phyloP scores from a whole-genome alignment of 169 alveolate genomes.

The Miamiensis avidus region DNA sequence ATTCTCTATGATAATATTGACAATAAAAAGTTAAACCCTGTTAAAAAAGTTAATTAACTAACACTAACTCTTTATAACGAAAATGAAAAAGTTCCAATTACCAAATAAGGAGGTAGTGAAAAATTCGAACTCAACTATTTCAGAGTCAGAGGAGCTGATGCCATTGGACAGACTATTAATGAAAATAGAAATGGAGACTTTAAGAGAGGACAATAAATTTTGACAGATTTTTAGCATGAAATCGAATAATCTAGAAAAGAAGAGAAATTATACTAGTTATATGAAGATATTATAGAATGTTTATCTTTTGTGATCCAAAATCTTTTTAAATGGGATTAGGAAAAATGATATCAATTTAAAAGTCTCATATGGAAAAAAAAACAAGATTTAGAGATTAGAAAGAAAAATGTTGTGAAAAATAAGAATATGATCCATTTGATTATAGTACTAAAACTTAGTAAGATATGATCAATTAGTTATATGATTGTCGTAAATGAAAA shows the following conservation, averaged over 20 bases:
- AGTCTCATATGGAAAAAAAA: neutral
- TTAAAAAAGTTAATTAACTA: constrained; percentile 6
- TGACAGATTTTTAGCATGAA: constrained; percentile 3
- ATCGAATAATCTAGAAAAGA: constrained; percentile 12
- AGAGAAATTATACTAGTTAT: neutral
- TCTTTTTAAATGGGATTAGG: neutral
- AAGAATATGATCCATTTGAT: too few species aligned
- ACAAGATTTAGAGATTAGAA: neutral
- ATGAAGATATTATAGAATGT: constrained; percentile 17
- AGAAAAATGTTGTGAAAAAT: too few species aligned
- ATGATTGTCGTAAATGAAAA: too few species aligned
- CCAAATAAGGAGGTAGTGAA: constrained; percentile 4
- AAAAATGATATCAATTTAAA: constrained; percentile 8
- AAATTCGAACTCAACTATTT: constrained; percentile 27
- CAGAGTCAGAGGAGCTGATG: constrained; percentile 40
- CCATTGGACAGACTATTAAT: constrained; percentile 16
- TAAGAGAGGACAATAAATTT: constrained; percentile 22
- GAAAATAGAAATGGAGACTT: constrained; percentile 11
- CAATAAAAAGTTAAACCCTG: neutral
- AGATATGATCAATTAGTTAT: too few species aligned
- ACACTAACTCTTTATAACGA: constrained; percentile 21
- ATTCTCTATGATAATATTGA: constrained; percentile 1
- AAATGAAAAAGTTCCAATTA: constrained; percentile 26
- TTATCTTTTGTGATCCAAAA: neutral
- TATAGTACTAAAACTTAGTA: too few species aligned